Percentiles rank a stretch among this genome's conserved stretches.
Conservation (phyloP, 2,329 filamentous ascomycete genomes). For the Pseudofabraea citricarpa region DNA sequence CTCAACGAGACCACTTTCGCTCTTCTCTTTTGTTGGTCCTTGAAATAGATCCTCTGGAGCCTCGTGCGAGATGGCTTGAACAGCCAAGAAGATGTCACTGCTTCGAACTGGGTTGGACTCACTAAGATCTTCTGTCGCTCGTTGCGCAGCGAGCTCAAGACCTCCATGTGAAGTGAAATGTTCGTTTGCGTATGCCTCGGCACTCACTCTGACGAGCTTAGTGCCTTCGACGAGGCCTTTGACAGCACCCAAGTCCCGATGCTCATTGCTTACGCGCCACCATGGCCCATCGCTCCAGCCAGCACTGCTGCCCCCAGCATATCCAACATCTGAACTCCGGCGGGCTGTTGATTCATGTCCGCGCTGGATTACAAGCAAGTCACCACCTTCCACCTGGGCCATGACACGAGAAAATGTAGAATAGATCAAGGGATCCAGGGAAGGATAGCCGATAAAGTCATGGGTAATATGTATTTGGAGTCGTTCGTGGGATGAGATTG, state of each 20-base stretch:
- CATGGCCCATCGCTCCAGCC: slow-evolving; percentile 94
- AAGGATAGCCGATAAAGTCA: slow-evolving; percentile 90
- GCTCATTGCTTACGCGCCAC: slow-evolving; percentile 73
- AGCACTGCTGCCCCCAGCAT: slow-evolving; percentile 48
- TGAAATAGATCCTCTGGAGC: slow-evolving; percentile 65
- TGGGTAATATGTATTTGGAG: slow-evolving; percentile 97
- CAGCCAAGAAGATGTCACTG: slow-evolving; percentile 91
- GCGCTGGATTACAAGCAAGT: slow-evolving; percentile 88
- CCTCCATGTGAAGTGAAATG: slow-evolving; percentile 78
- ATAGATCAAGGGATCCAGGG: slow-evolving; percentile 88
- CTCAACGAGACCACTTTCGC: slow-evolving; percentile 46
- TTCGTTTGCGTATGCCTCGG: slow-evolving; percentile 81
- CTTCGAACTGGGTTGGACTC: slow-evolving; percentile 87
- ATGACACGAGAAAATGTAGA: slow-evolving; percentile 91
- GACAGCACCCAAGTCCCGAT: slow-evolving; percentile 74
- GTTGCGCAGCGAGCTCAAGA: slow-evolving; percentile 71
- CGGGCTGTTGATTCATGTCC: slow-evolving; percentile 78
- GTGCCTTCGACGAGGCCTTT: slow-evolving; percentile 80
- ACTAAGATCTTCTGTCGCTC: slow-evolving; percentile 73
- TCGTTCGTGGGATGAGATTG: slow-evolving; percentile 94
- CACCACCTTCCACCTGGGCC: slow-evolving; percentile 97
- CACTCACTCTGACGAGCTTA: slow-evolving; percentile 84
- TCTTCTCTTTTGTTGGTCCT: slow-evolving; percentile 50
- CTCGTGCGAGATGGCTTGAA: slow-evolving; percentile 75
- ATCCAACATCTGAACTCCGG: slow-evolving; percentile 56